These are phyloP conservation scores for Angophora floribunda DNA, from an alignment of 345 rosid species.

Conservation along the genomic window DNA sequence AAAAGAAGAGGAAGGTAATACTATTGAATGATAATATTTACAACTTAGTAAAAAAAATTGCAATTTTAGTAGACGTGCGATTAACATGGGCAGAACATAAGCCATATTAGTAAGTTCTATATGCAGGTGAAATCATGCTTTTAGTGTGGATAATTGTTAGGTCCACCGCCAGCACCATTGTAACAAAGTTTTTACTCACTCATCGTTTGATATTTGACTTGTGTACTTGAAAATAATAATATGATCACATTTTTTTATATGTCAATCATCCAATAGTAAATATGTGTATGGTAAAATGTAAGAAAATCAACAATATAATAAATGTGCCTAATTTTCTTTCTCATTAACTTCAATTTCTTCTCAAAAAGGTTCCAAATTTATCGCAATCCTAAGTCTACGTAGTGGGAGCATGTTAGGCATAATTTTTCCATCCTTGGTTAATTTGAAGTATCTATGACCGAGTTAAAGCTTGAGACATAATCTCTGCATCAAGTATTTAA, in stretches of 20 bases:
- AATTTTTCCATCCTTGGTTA: neutral
- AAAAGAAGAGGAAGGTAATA: neutral
- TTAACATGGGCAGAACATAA: neutral
- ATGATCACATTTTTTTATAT: rapidly evolving
- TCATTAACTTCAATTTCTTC: neutral
- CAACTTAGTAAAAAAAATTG: neutral
- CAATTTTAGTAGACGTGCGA: neutral
- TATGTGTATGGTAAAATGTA: neutral
- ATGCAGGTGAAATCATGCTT: neutral
- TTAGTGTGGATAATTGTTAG: neutral
- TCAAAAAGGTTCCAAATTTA: neutral
- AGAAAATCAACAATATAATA: neutral
- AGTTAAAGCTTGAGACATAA: neutral
- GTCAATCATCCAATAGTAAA: neutral
- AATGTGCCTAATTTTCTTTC: neutral
- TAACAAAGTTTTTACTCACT: neutral
- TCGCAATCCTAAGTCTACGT: neutral
- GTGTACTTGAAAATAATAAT: neutral
- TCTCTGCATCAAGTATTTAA: neutral
- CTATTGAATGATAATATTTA: neutral
- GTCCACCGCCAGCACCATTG: neutral
- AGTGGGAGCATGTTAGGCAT: neutral
- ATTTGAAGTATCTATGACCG: neutral
- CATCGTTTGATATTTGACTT: neutral
- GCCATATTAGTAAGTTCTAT: neutral